These are phyloP conservation scores for Penicillium sp. DNA, from an alignment of 2,329 filamentous ascomycete genomes.

Conservation along the genomic window DNA sequence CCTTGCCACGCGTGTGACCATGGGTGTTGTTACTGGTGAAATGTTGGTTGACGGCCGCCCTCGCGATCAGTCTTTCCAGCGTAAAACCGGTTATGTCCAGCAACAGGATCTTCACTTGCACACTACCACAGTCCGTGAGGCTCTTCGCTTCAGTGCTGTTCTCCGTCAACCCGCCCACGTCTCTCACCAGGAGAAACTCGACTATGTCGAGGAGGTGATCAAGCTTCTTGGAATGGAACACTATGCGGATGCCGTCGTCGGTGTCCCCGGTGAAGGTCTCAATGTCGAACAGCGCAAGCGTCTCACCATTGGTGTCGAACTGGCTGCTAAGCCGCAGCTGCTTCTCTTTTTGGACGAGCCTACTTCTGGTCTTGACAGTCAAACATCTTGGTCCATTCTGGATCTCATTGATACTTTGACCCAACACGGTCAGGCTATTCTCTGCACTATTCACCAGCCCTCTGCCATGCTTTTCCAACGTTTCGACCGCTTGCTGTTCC, in stretches of 20 bases:
- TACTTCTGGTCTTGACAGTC: slow-evolving; percentile 87
- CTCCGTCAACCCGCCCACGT: slow-evolving; percentile 77
- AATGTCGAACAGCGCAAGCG: slow-evolving; percentile 67
- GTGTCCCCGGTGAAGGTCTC: slow-evolving; percentile 78
- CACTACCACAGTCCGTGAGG: slow-evolving; percentile 84
- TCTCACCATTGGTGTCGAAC: slow-evolving; percentile 92
- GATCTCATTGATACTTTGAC: slow-evolving; percentile 86
- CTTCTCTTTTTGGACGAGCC: slow-evolving; percentile 93
- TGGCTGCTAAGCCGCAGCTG: slow-evolving; percentile 85
- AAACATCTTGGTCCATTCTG: slow-evolving; percentile 90
- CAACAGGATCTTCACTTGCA: slow-evolving; percentile 87
- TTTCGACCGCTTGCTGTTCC: slow-evolving; percentile 66
- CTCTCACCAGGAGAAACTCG: slow-evolving; percentile 73
- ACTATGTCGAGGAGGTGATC: slow-evolving; percentile 87
- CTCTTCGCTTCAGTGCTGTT: slow-evolving; percentile 79
- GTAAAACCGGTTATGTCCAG: slow-evolving; percentile 88
- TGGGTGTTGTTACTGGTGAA: slow-evolving; percentile 83
- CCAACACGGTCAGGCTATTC: slow-evolving; percentile 83
- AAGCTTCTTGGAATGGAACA: slow-evolving; percentile 85
- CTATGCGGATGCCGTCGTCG: slow-evolving; percentile 86
- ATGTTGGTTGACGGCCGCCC: slow-evolving; percentile 78
- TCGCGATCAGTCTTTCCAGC: slow-evolving; percentile 79
- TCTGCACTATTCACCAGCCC: slow-evolving; percentile 98
- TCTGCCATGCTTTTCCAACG: slow-evolving; percentile 92
- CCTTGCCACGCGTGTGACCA: slow-evolving; percentile 78